Evolutionary conservation across 176 grass and related monocot genomes (phyloP).

Genomic region (Ampelocalamus luodianensis): DNA sequence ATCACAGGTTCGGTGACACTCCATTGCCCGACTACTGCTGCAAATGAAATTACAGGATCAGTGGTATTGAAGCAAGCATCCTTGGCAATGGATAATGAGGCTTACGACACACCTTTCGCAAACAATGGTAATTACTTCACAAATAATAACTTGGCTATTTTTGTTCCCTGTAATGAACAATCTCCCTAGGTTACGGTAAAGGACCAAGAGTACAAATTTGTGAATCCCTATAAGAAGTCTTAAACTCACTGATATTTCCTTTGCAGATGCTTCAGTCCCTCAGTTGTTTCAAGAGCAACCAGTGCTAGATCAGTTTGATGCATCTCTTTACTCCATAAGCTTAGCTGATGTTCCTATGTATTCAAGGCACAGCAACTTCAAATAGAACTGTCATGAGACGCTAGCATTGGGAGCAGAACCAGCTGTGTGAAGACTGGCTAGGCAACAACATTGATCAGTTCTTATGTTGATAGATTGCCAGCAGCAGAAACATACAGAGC

Average conservation of each 20-base stretch:
- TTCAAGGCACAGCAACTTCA: constrained; percentile 40
- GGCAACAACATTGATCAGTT: background rate
- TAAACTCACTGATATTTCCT: background rate
- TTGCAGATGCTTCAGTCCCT: constrained; percentile 18
- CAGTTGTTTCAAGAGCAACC: background rate
- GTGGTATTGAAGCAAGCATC: constrained; percentile 25
- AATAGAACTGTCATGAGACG: background rate
- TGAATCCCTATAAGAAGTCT: background rate
- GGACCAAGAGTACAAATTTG: background rate
- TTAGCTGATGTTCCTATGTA: constrained; percentile 27
- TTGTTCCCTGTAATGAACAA: background rate
- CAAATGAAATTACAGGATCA: constrained; percentile 41
- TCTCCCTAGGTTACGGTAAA: background rate
- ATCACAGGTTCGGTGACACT: constrained; percentile 28
- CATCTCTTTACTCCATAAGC: background rate
- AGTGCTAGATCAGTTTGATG: constrained; percentile 2
- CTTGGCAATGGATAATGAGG: constrained; percentile 1
- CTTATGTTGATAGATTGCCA: background rate
- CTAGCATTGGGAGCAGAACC: constrained; percentile 13
- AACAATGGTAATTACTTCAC: constrained; percentile 13
- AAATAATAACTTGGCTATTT: constrained; percentile 3
- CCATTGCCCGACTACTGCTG: background rate
- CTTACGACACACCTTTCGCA: constrained; percentile 14
- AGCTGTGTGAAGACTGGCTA: constrained; percentile 5
- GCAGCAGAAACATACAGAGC: background rate